These are phyloP conservation scores for Diaporthe sp. DNA, from an alignment of 2,329 filamentous ascomycete genomes.

Conservation along the genomic window DNA sequence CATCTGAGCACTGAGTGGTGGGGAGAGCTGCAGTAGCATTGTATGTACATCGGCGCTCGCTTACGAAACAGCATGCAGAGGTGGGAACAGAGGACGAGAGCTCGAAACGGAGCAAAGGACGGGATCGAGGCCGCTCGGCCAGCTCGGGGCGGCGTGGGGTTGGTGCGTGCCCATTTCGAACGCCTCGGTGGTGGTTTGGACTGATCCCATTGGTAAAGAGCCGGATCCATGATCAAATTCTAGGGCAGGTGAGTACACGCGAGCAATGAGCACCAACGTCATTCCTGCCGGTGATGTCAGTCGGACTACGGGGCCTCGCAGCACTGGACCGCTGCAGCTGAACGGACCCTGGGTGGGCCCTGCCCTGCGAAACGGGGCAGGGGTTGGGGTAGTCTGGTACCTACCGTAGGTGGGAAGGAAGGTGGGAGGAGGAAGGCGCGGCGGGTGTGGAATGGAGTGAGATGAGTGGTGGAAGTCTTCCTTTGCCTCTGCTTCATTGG, in stretches of 20 bases:
- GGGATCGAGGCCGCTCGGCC: neutral
- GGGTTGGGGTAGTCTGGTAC: neutral
- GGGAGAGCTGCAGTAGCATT: neutral
- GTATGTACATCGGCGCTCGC: neutral
- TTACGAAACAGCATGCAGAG: neutral
- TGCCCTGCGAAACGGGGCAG: slow-evolving; percentile 11
- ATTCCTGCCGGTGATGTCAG: slow-evolving; percentile 29
- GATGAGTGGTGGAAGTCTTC: slow-evolving; percentile 8
- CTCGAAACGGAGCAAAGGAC: neutral
- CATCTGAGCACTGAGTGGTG: neutral
- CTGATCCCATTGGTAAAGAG: neutral
- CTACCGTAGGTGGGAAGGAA: neutral
- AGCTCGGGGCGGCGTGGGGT: slow-evolving; percentile 1
- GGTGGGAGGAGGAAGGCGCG: neutral
- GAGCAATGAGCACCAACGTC: slow-evolving; percentile 10
- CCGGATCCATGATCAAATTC: neutral
- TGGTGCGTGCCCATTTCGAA: slow-evolving; percentile 4
- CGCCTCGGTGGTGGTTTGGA: neutral
- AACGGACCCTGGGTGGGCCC: slow-evolving; percentile 16
- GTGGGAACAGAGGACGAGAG: neutral
- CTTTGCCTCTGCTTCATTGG: neutral
- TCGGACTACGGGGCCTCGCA: slow-evolving; percentile 14
- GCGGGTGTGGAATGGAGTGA: slow-evolving; percentile 11
- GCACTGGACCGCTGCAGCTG: slow-evolving; percentile 9
- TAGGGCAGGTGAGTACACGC: neutral